Evolutionary conservation across 106 monocot species (phyloP).

Genomic region (Dioscorea dumetorum): DNA sequence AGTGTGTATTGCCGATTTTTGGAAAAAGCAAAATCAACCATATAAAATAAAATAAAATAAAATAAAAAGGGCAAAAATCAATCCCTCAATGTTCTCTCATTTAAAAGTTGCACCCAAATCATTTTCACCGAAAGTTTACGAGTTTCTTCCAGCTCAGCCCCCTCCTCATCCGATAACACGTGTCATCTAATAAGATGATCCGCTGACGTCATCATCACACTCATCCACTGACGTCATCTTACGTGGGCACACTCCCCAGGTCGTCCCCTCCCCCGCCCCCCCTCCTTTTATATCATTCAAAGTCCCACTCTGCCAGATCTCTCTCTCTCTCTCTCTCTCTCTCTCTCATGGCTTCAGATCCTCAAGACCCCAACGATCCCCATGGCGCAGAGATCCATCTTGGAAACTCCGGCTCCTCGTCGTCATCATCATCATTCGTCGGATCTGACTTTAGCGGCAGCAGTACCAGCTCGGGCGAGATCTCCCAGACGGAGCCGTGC

Average conservation of each 20-base stretch:
- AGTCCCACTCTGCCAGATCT: background rate
- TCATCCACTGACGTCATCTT: too few species aligned
- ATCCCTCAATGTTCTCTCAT: too few species aligned
- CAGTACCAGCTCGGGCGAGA: conserved; percentile 1
- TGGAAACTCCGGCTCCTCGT: background rate
- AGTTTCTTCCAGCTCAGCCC: background rate
- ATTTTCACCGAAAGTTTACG: too few species aligned
- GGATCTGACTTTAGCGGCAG: background rate
- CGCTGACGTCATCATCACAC: background rate
- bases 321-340: background rate
- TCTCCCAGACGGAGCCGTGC: background rate
- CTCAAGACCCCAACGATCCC: background rate
- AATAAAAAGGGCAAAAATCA: too few species aligned
- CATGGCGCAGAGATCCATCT: background rate
- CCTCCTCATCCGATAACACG: background rate
- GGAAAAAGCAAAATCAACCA: too few species aligned
- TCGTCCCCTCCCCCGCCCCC: background rate
- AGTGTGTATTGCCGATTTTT: too few species aligned
- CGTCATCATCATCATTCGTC: background rate
- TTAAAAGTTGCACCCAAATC: too few species aligned
- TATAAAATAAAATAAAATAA: too few species aligned
- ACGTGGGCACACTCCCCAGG: background rate
- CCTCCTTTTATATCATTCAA: background rate
- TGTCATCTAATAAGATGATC: background rate
- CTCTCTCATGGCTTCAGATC: background rate